A percentile compares a stretch with the other conserved stretches of the same genome.
Evolutionary conservation across 768 basidiomycete species (phyloP).

Genomic region (Rhizopogon vesiculosus): DNA sequence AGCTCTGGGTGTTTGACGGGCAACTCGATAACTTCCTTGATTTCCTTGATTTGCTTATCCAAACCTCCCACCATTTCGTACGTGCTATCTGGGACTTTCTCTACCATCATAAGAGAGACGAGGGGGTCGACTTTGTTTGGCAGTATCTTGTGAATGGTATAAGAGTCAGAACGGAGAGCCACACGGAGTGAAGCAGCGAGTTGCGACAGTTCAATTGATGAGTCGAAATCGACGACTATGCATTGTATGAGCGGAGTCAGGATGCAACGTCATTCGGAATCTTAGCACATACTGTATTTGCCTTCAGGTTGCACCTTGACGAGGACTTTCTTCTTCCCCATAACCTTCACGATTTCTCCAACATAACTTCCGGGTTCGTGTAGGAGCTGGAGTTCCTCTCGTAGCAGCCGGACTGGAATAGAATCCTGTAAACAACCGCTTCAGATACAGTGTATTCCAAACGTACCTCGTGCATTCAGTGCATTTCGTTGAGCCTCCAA

Average conservation of each 20-base stretch:
- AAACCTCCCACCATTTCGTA: conserved; percentile 99
- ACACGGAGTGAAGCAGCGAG: conserved; percentile 88
- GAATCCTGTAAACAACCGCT: neutral
- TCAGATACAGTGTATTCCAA: neutral
- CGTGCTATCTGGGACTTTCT: conserved; percentile 98
- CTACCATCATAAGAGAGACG: conserved; percentile 99
- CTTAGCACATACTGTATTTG: conserved; percentile 83
- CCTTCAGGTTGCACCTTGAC: conserved; percentile 99
- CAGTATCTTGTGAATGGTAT: conserved; percentile 94
- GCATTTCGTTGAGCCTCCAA: conserved; percentile 97
- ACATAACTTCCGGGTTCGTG: conserved; percentile 98
- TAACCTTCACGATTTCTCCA: conserved; percentile 95
- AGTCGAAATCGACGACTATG: conserved; percentile 89
- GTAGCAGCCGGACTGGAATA: conserved; percentile 69
- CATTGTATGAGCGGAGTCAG: neutral
- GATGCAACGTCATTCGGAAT: neutral
- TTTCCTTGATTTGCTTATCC: conserved; percentile 97
- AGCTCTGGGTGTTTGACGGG: conserved; percentile 98
- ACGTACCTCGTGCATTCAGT: conserved; percentile 85
- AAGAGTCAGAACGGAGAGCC: conserved; percentile 93
- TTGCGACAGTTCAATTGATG: conserved; percentile 74
- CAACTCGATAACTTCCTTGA: conserved; percentile 97
- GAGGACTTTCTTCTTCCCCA: conserved; percentile 98
- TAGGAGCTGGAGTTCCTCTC: conserved; percentile 89
- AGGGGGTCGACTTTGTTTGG: conserved; percentile 98